These are phyloP conservation scores for Tetrahymena borealis DNA, from an alignment of 73 alveolate genomes.

Conservation along the genomic window DNA sequence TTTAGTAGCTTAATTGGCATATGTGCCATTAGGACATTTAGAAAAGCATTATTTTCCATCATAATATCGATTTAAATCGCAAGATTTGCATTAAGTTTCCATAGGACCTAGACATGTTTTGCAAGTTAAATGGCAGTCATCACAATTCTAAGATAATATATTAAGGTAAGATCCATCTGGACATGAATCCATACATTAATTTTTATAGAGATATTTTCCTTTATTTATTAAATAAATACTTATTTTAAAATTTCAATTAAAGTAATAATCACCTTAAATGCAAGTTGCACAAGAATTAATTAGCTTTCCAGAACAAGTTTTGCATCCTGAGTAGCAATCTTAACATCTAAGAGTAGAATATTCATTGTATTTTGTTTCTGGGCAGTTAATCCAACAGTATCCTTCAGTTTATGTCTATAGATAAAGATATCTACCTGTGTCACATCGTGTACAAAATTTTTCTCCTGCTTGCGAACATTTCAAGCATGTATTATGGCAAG, in stretches of 20 bases:
- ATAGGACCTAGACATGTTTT: not conserved
- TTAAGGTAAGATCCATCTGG: not conserved
- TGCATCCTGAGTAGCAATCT: not conserved
- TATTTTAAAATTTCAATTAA: not conserved
- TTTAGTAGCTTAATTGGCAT: not conserved
- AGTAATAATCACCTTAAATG: not conserved
- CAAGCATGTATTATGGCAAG: not conserved
- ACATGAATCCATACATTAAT: not conserved
- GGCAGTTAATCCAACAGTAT: not conserved
- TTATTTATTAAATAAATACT: too few relatives aligned
- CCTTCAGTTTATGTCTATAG: not conserved
- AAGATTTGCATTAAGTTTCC: not conserved
- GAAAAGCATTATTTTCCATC: not conserved
- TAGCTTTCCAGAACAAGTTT: not conserved
- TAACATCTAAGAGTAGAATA: not conserved
- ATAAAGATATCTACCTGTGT: not conserved
- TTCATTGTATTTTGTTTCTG: not conserved
- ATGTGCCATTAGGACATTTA: not conserved
- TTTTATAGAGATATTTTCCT: not conserved
- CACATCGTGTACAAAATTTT: not conserved
- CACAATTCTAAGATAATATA: not conserved
- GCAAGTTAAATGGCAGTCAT: not conserved
- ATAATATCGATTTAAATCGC: not conserved
- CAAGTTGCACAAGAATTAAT: not conserved
- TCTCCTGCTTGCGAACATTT: not conserved